These are phyloP conservation scores for Pseudonectria buxi DNA, from an alignment of 2,329 filamentous ascomycete genomes.

Conservation along the genomic window DNA sequence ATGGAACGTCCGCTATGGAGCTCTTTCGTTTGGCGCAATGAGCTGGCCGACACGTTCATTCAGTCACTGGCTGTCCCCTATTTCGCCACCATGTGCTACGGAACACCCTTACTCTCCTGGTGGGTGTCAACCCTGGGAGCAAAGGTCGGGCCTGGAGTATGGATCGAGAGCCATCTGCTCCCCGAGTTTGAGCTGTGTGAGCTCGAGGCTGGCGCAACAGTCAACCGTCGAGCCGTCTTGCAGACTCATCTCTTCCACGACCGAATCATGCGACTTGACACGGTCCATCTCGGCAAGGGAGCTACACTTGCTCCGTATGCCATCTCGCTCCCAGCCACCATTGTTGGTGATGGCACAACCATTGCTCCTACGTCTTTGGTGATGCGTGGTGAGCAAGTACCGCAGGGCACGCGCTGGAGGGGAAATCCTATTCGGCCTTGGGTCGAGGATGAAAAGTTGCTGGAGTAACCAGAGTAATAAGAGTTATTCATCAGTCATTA, in stretches of 20 bases:
- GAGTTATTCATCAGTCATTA: too few relatives aligned
- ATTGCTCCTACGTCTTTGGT: conserved; percentile 12
- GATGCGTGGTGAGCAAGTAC: conserved; percentile 16
- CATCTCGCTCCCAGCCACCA: conserved; percentile 13
- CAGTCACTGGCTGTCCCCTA: conserved; percentile 24
- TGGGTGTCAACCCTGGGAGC: conserved; percentile 14
- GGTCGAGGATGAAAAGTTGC: background rate
- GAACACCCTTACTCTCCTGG: conserved; percentile 11
- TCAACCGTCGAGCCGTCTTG: conserved; percentile 14
- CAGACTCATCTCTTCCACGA: conserved; percentile 18
- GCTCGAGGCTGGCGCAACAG: conserved; percentile 11
- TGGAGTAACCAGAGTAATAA: too few relatives aligned
- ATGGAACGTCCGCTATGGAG: conserved; percentile 16
- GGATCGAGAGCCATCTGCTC: conserved; percentile 16
- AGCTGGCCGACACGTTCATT: conserved; percentile 56
- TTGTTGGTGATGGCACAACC: conserved; percentile 12
- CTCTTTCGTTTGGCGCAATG: conserved; percentile 19
- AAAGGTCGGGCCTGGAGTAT: conserved; percentile 14
- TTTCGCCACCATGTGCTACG: conserved; percentile 9
- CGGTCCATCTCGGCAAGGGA: conserved; percentile 10
- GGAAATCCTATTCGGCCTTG: conserved; percentile 16
- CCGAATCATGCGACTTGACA: conserved; percentile 15
- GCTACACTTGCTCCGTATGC: conserved; percentile 13
- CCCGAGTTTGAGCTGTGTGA: conserved; percentile 13
- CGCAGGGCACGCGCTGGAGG: conserved; percentile 12